Evolutionary conservation across 176 grass and related monocot species (phyloP), one percentile per base, ranked within the genome.

Genomic region (Bromus sterilis): DNA sequence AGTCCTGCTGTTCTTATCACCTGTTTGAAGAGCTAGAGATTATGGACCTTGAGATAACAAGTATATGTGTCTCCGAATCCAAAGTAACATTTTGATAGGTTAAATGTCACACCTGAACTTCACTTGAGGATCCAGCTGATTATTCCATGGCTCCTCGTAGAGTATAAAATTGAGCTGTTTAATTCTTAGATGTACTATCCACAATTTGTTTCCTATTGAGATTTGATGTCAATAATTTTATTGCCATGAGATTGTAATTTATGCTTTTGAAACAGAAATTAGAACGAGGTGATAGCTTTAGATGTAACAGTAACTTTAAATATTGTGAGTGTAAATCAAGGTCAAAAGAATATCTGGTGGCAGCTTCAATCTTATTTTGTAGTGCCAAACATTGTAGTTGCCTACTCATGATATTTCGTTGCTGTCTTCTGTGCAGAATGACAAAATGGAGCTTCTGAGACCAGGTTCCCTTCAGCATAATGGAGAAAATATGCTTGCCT

Each of bases 401-500:
- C 18, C 67, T 55, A n/a, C 44, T 66, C 31, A 31, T 61, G 25
- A 56, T 77, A 41, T 72, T 34, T 69, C 35, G 77, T 78, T 94
- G 18, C 49, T 66, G 43, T 83, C 59, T 20, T 84, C 55, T 87
- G 60, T 83, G 64, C 83, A 98, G 95, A 98, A 98, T 91, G 95
- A 98, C 86, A 98, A 98, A 79, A 84, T 98, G 79, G 86, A 91
- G 82, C 84, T 93, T 91, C 86, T 98, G 72, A 91, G 87, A 88
- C 88, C 92, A 55, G 95, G 95, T 49, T 98, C 95, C 55, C 90
- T 98, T 89, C 95, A 98, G 78, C 92, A 98, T 85, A 89, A 63
- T 80, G 95, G 95, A 84, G 95, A 98, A 86, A 98, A 98, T 91
- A 98, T 95, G 84, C 90, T 95, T 84, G 88, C 90, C 86, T 98